These are phyloP conservation scores for Carex scoparia DNA, from an alignment of 176 grass and related monocot genomes.

Conservation along the genomic window DNA sequence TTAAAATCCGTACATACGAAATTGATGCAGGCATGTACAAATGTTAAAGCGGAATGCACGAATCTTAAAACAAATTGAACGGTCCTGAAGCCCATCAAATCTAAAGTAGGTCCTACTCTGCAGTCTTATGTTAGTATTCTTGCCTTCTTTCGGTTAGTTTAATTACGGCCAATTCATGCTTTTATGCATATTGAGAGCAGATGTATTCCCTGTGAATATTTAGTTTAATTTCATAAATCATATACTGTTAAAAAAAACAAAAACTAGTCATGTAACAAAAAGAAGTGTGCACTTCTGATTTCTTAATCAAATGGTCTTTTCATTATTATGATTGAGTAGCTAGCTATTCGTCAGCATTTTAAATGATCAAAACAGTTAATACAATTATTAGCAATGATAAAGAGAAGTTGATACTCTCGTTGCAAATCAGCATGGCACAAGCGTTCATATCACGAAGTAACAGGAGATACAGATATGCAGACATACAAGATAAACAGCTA, in stretches of 20 bases:
- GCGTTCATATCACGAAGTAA: background rate
- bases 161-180: background rate
- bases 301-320: background rate
- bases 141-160: background rate
- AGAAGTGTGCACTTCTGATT: background rate
- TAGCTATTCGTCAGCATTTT: background rate
- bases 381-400: background rate
- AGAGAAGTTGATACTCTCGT: background rate
- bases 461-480: background rate
- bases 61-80: too few relatives aligned
- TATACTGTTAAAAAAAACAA: background rate
- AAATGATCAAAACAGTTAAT: background rate
- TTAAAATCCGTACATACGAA: too few relatives aligned
- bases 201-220: background rate
- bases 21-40: too few relatives aligned
- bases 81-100: too few relatives aligned
- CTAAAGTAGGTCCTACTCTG: too few relatives aligned
- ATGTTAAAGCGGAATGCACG: too few relatives aligned
- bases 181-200: background rate
- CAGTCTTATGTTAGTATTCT: background rate
- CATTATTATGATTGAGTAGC: background rate
- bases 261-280: background rate
- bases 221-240: background rate
- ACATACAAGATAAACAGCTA: background rate
- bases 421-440: background rate